Base-by-base conservation (phyloP, 768 basidiomycete species). In the Trametes sanguinea region DNA sequence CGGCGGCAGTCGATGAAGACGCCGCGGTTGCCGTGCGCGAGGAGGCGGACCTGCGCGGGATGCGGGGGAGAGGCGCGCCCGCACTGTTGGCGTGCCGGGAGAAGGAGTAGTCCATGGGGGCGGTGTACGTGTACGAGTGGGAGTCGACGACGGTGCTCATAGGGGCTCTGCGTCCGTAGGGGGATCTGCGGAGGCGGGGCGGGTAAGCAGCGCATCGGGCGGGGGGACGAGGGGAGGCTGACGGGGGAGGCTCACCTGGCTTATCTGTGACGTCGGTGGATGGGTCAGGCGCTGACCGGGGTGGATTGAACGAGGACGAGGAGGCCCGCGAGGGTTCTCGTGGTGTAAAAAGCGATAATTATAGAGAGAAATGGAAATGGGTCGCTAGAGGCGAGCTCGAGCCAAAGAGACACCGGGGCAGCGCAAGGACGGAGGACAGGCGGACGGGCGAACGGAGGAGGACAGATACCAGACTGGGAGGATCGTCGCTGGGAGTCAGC, bases 61-160 rank as follows among this genome's bases (percentile, higher is more conserved):
- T 78, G 53, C 82, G 76, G 14, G 88, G 87, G n/a, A 89, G 81
- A 57, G 87, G 81, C 7, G 76, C 76, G 2, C 83, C 80, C 35
- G 88, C 85, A 33, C 78, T 73, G 72, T 86, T 89, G 44, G 83
- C 75, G 60, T 72, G 67, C 58, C 69, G 69, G 44, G 68, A 67
- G 68, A 62, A 65, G 22, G 22, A 22, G 67, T 56, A 61, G 45
- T 67, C 62, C 63, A 72, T 65, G 51, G 43, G 61, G 61, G 61
- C 43, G 44, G 58, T 50, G 48, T 50, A 35, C 42, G 42, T 43
- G 55, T 60, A 64, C 39, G 62, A 47, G 45, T 56, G 54, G 46
- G 54, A 39, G 58, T 60, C 51, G 39, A 60, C 43, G 39, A 60
- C 59, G 27, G 63, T 64, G 45, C 54, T 64, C 63, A 64, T 64